A percentile compares a stretch with the other conserved stretches of the same genome.
Conservation (phyloP, 805 yeast genomes). For the Grigorovia jiainica region DNA sequence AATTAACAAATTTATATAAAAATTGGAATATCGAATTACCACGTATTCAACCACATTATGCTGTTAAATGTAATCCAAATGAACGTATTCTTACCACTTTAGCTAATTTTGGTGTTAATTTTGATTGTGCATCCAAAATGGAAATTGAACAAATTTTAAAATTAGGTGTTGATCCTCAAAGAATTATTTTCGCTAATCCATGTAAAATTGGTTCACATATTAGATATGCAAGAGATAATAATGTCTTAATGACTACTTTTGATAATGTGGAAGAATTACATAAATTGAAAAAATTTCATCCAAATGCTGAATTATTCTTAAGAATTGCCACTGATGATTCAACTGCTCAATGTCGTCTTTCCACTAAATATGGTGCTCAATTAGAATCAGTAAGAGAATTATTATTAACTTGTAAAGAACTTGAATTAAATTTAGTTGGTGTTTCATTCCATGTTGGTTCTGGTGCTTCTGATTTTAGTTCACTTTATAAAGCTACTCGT, state of each 20-base stretch:
- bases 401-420: slow-evolving; percentile 48
- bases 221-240: slow-evolving; percentile 50
- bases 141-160: slow-evolving; percentile 64
- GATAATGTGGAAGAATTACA: slow-evolving; percentile 79
- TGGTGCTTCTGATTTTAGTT: slow-evolving; percentile 67
- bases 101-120: slow-evolving; percentile 57
- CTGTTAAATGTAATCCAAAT: slow-evolving; percentile 89
- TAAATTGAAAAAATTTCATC: slow-evolving; percentile 62
- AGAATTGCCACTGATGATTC: slow-evolving; percentile 88
- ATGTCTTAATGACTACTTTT: slow-evolving; percentile 71
- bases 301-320: slow-evolving; percentile 59
- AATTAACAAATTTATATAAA: slow-evolving; percentile 49
- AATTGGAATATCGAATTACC: slow-evolving; percentile 64
- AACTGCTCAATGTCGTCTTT: slow-evolving; percentile 73
- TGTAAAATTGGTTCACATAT: slow-evolving; percentile 82
- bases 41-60: slow-evolving; percentile 77
- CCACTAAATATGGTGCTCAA: slow-evolving; percentile 83
- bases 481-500: slow-evolving; percentile 59
- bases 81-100: slow-evolving; percentile 46
- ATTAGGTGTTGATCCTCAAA: slow-evolving; percentile 52
- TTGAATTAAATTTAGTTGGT: slow-evolving; percentile 63
- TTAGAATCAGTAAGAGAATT: slow-evolving; percentile 43
- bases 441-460: slow-evolving; percentile 95
- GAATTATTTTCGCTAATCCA: slow-evolving; percentile 88
- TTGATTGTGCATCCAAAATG: slow-evolving; percentile 87